These are phyloP conservation scores for Candida albicans DNA, from an alignment of 1,139 yeast species.

Conservation along the genomic window DNA sequence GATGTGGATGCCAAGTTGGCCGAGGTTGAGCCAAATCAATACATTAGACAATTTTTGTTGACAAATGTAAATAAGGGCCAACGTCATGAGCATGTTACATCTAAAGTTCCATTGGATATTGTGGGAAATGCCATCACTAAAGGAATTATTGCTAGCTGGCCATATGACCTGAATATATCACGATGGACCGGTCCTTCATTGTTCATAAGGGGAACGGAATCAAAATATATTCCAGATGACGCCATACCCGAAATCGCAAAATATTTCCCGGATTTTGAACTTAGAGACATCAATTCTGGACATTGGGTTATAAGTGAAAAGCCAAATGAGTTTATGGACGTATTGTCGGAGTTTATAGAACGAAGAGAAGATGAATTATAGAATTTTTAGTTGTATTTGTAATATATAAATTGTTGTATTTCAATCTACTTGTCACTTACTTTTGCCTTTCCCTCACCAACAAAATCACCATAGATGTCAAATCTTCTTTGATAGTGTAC, in stretches of 20 bases:
- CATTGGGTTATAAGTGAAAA: slow-evolving; percentile 90
- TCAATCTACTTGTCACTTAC: slow-evolving; percentile 32
- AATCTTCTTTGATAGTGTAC: slow-evolving; percentile 73
- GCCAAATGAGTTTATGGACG: slow-evolving; percentile 65
- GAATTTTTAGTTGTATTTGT: slow-evolving; percentile 2
- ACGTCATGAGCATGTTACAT: slow-evolving; percentile 34
- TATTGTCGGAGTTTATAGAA: slow-evolving; percentile 58
- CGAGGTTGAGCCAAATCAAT: slow-evolving; percentile 57
- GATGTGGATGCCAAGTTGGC: slow-evolving; percentile 70
- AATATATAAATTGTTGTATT: background rate
- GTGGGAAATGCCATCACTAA: slow-evolving; percentile 62
- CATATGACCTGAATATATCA: slow-evolving; percentile 54
- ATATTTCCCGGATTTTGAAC: slow-evolving; percentile 76
- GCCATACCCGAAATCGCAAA: slow-evolving; percentile 70
- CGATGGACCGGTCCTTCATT: slow-evolving; percentile 73
- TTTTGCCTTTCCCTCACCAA: slow-evolving; percentile 41
- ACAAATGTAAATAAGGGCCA: slow-evolving; percentile 60
- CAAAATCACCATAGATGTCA: slow-evolving; percentile 77
- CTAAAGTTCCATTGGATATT: slow-evolving; percentile 70
- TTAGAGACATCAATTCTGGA: slow-evolving; percentile 77
- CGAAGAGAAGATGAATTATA: slow-evolving; percentile 47
- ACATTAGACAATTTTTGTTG: slow-evolving; percentile 72
- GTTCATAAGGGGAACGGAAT: slow-evolving; percentile 76
- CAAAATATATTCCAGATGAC: slow-evolving; percentile 85
- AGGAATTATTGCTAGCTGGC: slow-evolving; percentile 76